Base-by-base conservation (phyloP, 805 yeast genomes). In the Saccharomycopsis amapae region DNA sequence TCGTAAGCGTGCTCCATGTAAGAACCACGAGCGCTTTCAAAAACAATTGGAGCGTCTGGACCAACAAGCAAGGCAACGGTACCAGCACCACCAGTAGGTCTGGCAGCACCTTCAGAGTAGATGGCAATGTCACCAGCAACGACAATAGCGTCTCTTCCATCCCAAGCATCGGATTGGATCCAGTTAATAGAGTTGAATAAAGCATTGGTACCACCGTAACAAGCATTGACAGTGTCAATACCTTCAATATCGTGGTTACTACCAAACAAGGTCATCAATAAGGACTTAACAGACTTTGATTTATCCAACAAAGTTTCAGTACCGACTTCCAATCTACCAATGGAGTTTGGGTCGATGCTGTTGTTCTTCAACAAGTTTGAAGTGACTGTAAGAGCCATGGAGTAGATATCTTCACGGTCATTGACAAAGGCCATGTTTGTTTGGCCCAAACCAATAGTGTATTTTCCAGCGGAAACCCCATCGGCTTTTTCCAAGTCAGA, bases 1-100 rank as follows among this genome's bases (percentile, higher is more conserved):
- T 93, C 98, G 67, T 93, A 93, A 37, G 93, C 96, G 63, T 93
- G 95, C 67, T 86, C 90, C 95, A 93, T 85, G 75, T 72, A 85
- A 19, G 95, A 76, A 53, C 97, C 97, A 70, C 93, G 86, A 50
- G 79, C 76, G 38, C 82, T 69, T 58, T 93, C 97, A 58, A 93
- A 81, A 34, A 86, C 96, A 56, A 93, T 75, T 55, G 98, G 98
- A 34, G 98, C 97, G 62, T 93, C 95, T 44, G 97, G 96, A 42
- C 98, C 98, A 59, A 93, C 85, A 63, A 85, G 78, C 62, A 93
- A 59, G 37, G 98, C 98, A 50, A 90, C 94, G 40, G 94, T 75
- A 63, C 98, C 98, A 45, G 95, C 97, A 72, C 98, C 98, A 66
- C 98, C 98, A 44, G 98, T 93, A 62, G 98, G 98, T 75, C 98